A percentile compares a stretch with the other conserved stretches of the same genome.
These are phyloP conservation scores for Allium cepa DNA, from an alignment of 106 monocot genomes.

Conservation along the genomic window DNA sequence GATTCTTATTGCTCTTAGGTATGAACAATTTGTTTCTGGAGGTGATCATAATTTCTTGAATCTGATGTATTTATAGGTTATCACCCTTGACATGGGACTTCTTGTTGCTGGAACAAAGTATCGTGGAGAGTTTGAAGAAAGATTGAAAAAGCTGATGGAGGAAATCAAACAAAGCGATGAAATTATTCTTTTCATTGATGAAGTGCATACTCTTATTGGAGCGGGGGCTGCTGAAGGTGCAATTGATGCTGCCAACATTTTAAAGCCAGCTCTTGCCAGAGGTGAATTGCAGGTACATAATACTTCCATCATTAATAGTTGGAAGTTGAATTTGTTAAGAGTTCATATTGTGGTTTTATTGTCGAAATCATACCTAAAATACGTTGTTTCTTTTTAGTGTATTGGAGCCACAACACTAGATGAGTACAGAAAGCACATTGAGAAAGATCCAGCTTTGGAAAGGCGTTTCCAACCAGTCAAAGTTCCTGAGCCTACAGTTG, in stretches of 20 bases:
- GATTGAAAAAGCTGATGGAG: constrained; percentile 13
- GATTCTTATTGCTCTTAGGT: background rate
- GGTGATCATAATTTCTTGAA: background rate
- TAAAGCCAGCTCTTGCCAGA: constrained; percentile 16
- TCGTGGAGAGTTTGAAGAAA: constrained; percentile 19
- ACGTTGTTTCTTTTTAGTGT: constrained; percentile 3
- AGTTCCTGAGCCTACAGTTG: constrained; percentile 24
- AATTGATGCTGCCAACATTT: constrained; percentile 15
- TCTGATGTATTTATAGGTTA: constrained; percentile 4
- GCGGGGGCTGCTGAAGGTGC: constrained; percentile 16
- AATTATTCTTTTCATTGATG: constrained; percentile 17
- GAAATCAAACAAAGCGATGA: constrained; percentile 19
- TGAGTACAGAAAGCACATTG: constrained; percentile 31
- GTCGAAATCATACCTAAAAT: background rate
- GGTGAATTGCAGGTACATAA: constrained; percentile 17
- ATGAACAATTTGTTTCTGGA: background rate
- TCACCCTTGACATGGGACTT: constrained; percentile 11
- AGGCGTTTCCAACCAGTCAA: constrained; percentile 28
- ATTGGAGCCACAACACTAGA: constrained; percentile 29
- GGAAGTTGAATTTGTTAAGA: no score
- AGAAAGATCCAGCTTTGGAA: constrained; percentile 30
- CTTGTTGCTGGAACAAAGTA: constrained; percentile 15
- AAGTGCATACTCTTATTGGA: constrained; percentile 18
- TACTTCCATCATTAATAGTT: background rate
- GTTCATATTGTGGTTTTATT: no score